Percentiles rank a stretch among this genome's conserved stretches.
These are phyloP conservation scores for Tylopilus plumbeoviolaceoides DNA, from an alignment of 768 basidiomycete genomes.

Conservation along the genomic window DNA sequence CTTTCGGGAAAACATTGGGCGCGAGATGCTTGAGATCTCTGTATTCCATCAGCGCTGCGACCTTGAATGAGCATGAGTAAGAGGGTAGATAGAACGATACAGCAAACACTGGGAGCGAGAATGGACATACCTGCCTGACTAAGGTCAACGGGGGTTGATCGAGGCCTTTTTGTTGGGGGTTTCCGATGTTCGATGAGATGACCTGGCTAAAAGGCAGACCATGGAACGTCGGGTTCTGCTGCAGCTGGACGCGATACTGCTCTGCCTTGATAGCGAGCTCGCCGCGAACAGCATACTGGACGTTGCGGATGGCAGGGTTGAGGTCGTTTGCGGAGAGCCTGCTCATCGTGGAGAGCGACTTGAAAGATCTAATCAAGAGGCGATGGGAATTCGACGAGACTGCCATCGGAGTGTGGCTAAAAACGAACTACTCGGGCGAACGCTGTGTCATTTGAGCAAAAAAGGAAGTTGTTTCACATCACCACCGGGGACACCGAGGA, in stretches of 20 bases:
- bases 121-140: slow-evolving; percentile 71
- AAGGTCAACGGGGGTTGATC: slow-evolving; percentile 94
- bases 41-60: slow-evolving; percentile 90
- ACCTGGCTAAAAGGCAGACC: slow-evolving; percentile 81
- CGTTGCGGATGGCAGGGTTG: slow-evolving; percentile 81
- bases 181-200: slow-evolving; percentile 96
- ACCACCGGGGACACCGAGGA: background rate
- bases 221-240: slow-evolving; percentile 39
- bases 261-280: no score
- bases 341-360: slow-evolving; percentile 38
- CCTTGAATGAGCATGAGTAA: slow-evolving; percentile 38
- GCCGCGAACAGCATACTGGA: slow-evolving; percentile 96
- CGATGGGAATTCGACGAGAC: background rate
- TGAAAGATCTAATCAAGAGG: background rate
- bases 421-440: background rate
- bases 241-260: slow-evolving; percentile 67
- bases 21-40: slow-evolving; percentile 78
- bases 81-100: no score
- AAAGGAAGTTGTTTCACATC: slow-evolving; percentile 12
- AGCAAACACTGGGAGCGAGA: background rate
- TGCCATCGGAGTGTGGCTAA: slow-evolving; percentile 9
- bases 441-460: background rate
- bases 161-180: slow-evolving; percentile 93
- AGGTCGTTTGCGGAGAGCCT: slow-evolving; percentile 65
- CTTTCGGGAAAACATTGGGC: slow-evolving; percentile 74